phyloP scores from a whole-genome alignment of 176 grass and related monocot species.

The Juncus effusus region DNA sequence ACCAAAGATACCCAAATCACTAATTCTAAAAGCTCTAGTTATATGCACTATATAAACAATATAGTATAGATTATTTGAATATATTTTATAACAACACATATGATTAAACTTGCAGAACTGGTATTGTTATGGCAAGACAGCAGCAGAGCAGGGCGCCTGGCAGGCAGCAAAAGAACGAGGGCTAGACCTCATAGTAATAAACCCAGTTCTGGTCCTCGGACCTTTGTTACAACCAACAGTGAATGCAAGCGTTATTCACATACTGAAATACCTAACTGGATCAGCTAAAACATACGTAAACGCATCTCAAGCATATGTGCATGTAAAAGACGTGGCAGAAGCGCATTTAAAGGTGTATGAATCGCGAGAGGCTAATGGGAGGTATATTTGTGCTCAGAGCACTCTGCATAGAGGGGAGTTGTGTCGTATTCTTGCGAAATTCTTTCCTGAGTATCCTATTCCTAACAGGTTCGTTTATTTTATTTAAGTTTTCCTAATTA shows the following conservation, averaged over 20 bases:
- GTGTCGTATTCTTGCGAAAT: conserved; percentile 44
- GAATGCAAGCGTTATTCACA: conserved; percentile 70
- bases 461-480: conserved; percentile 40
- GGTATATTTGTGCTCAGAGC: conserved; percentile 58
- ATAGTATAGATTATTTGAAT: neutral
- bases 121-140: conserved; percentile 86
- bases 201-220: conserved; percentile 66
- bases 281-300: conserved; percentile 52
- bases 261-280: conserved; percentile 75
- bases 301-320: conserved; percentile 82
- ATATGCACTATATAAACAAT: neutral
- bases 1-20: neutral
- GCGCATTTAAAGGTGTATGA: conserved; percentile 71
- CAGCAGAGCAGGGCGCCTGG: conserved; percentile 65
- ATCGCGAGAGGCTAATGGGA: conserved; percentile 37
- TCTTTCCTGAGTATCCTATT: conserved; percentile 60
- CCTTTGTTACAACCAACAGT: conserved; percentile 61
- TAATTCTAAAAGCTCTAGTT: neutral
- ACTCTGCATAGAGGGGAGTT: conserved; percentile 71
- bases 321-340: conserved; percentile 67
- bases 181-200: conserved; percentile 55
- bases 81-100: neutral
- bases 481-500: neutral
- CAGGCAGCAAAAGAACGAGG: conserved; percentile 41
- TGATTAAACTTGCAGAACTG: conserved; percentile 44